Evolutionary conservation across 768 basidiomycete species (phyloP).

Genomic region (Lentinula aciculospora): DNA sequence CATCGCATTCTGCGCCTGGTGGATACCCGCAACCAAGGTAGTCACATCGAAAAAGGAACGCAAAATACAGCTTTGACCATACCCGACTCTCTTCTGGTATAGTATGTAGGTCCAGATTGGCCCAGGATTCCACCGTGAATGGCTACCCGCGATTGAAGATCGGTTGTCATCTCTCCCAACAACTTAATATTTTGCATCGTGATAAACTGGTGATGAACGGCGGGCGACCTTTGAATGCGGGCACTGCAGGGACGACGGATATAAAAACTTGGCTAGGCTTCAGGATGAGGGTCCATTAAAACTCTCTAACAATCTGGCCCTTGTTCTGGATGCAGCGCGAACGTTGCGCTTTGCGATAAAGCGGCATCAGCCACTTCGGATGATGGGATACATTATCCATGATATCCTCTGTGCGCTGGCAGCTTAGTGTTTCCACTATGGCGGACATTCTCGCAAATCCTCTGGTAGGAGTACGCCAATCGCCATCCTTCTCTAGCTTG

Average conservation of each 20-base stretch:
- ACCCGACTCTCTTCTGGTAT: too few species aligned
- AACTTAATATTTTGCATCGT: too few species aligned
- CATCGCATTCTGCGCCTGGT: too few species aligned
- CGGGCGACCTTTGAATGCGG: too few species aligned
- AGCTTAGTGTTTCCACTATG: not conserved
- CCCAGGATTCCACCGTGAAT: not conserved
- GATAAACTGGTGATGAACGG: too few species aligned
- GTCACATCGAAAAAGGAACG: not conserved
- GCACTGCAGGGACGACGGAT: not conserved
- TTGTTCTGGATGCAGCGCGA: slow-evolving; percentile 1
- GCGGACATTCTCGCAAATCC: not conserved
- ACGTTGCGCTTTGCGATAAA: not conserved
- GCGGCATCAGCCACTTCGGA: not conserved
- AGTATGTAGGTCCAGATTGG: not conserved
- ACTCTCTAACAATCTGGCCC: not conserved
- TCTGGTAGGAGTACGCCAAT: not conserved
- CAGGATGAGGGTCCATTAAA: not conserved
- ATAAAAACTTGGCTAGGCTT: not conserved
- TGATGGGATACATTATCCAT: not conserved
- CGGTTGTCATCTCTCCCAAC: not conserved
- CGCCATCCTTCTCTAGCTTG: not conserved
- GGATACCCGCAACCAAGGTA: too few species aligned
- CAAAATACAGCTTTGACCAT: not conserved
- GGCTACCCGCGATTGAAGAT: not conserved
- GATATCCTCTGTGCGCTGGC: not conserved